These are phyloP conservation scores for Coemansia sp. DNA, from an alignment of 192 early-diverging fungal species.

Conservation along the genomic window DNA sequence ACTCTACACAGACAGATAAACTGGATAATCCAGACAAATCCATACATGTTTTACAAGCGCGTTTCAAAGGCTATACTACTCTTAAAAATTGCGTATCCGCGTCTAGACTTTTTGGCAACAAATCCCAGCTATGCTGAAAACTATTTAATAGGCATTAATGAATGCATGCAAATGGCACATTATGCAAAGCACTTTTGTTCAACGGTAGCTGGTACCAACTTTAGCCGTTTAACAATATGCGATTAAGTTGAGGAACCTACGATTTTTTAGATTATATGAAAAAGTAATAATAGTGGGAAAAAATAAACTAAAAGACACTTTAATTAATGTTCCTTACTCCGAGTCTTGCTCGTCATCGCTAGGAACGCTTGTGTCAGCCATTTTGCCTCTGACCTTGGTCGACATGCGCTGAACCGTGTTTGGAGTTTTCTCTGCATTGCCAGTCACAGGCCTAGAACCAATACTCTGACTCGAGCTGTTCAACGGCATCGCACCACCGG, in stretches of 20 bases:
- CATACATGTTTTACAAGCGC: slow-evolving; percentile 4
- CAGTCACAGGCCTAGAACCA: too few species aligned
- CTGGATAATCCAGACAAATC: slow-evolving; percentile 1
- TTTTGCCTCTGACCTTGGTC: slow-evolving; percentile 32
- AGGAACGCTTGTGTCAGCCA: slow-evolving; percentile 14
- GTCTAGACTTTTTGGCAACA: not conserved
- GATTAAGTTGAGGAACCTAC: too few species aligned
- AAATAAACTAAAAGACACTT: not conserved
- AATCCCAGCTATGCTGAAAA: not conserved
- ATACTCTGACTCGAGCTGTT: not conserved
- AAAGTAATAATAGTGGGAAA: too few species aligned
- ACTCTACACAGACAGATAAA: not conserved
- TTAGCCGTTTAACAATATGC: too few species aligned
- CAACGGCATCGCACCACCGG: not conserved
- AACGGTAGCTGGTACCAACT: too few species aligned
- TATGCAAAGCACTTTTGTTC: not conserved
- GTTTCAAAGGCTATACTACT: not conserved
- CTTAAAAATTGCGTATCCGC: not conserved
- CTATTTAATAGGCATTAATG: not conserved
- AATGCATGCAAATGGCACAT: not conserved
- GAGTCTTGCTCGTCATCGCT: too few species aligned
- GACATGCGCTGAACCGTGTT: slow-evolving; percentile 13
- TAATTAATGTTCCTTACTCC: too few species aligned
- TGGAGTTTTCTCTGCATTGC: not conserved
- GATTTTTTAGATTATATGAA: too few species aligned